Conservation (phyloP, 768 basidiomycete genomes). For the Amanita polypyramis region DNA sequence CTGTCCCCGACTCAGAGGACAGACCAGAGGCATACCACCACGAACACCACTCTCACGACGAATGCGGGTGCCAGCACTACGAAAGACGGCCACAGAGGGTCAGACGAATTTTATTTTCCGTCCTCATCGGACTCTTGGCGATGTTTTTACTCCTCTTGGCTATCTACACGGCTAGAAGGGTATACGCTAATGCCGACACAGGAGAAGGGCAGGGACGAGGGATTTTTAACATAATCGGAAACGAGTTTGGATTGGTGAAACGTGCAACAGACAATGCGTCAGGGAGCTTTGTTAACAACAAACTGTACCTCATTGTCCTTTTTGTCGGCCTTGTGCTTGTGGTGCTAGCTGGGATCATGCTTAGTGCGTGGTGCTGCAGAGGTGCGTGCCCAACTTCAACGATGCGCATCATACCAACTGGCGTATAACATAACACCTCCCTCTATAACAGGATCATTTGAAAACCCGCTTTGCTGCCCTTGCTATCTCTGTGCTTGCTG, state of each 20-base stretch:
- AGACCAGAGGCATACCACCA: no score
- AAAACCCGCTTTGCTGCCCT: conserved; percentile 58
- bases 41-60: conserved; percentile 6
- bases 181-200: conserved; percentile 22
- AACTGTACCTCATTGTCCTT: conserved; percentile 52
- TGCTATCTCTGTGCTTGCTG: conserved; percentile 69
- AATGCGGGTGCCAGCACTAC: no score
- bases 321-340: conserved; percentile 54
- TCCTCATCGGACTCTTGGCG: conserved; percentile 21
- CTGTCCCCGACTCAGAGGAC: no score
- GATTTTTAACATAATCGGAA: conserved; percentile 13
- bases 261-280: conserved; percentile 19
- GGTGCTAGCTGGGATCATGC: conserved; percentile 41
- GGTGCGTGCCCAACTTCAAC: conserved; percentile 21
- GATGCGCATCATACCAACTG: no score
- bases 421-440: background rate
- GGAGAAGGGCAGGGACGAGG: conserved; percentile 14
- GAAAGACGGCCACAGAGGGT: background rate
- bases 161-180: conserved; percentile 19
- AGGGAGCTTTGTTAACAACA: conserved; percentile 27
- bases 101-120: conserved; percentile 5
- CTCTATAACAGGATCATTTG: conserved; percentile 38
- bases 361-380: conserved; percentile 58
- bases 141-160: conserved; percentile 24
- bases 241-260: conserved; percentile 17